A percentile compares a stretch with the other conserved stretches of the same genome.
Evolutionary conservation across 352 stramenopile genomes (phyloP).

Genomic region (Globisporangium middletonii): DNA sequence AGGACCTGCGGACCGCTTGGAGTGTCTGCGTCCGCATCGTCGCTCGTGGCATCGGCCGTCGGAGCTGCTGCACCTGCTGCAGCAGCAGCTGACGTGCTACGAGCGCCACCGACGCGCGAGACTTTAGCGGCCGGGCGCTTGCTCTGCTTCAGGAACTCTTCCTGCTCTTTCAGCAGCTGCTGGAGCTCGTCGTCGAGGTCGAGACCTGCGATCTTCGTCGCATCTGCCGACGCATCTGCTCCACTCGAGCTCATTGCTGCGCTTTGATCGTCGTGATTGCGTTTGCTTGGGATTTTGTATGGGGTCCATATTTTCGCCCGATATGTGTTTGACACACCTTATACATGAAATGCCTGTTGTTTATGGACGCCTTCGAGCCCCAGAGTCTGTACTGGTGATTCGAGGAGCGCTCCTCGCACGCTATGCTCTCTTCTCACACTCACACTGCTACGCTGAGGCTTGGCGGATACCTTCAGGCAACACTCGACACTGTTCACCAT

Average conservation of each 20-base stretch:
- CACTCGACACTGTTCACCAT: too few species aligned
- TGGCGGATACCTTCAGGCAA: too few species aligned
- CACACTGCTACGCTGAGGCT: too few species aligned
- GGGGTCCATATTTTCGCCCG: neutral
- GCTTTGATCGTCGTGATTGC: neutral
- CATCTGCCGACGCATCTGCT: neutral
- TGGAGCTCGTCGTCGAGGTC: slow-evolving; percentile 76
- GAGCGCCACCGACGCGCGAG: slow-evolving; percentile 16
- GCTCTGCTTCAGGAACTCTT: slow-evolving; percentile 61
- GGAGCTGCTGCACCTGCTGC: neutral
- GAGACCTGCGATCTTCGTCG: slow-evolving; percentile 16
- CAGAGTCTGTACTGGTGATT: too few species aligned
- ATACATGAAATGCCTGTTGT: too few species aligned
- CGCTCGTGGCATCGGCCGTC: neutral
- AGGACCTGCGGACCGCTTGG: slow-evolving; percentile 34
- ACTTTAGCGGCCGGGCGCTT: slow-evolving; percentile 60
- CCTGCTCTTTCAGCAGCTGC: slow-evolving; percentile 76
- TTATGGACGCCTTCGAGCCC: too few species aligned
- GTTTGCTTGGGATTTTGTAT: neutral
- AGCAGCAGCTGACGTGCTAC: neutral
- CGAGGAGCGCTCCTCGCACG: too few species aligned
- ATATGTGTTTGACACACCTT: too few species aligned
- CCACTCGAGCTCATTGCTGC: neutral
- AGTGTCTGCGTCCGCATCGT: slow-evolving; percentile 7
- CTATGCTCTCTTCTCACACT: too few species aligned